Evolutionary conservation across 2,329 filamentous ascomycete species (phyloP), one percentile per base, ranked within the genome.

Genomic region (Neophaeococcomyces aloes): DNA sequence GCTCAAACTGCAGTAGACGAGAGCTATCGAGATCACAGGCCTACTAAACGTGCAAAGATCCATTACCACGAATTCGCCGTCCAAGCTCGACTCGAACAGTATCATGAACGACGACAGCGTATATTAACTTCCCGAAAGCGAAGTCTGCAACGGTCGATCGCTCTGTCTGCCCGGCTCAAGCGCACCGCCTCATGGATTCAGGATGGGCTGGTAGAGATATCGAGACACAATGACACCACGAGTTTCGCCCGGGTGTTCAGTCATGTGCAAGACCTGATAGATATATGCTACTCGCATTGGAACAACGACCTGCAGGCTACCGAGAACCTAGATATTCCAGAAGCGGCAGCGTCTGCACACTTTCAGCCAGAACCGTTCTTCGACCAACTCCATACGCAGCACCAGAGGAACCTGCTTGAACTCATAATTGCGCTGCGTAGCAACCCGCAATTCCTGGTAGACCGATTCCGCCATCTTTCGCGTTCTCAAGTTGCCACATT

Each of bases 401-500:
- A 86, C 44, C 74, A 85, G 58, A 78, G 86, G 48, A 78, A 81
- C 33, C 77, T 95, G 47, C 61, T 95, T 46, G 76, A 79, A 49
- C 89, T 96, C 58, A 67, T 96, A 55, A 81, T 78, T 38, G 78
- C 86, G 62, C 75, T 95, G 50, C 79, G 89, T 55, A 87, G 83
- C 50, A 88, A 94, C 61, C 81, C 86, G 29, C 80, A 88, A 57
- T 96, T 93, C 64, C 64, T 98, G 61, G 86, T 89, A 57, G 79
- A 83, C 51, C 78, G 88, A 52, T 74, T 98, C 52, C 79, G 79
- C 60, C 79, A 76, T 56, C 70, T 98, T 53, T 80, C 79, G 44
- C 77, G 80, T 47, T 67, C 78, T 49, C 88, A 96, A 63, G 73
- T 95, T 42, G 76, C 81, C 53, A 75, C 81, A 44, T 72, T 98